Evolutionary conservation across 257 asterid genomes (phyloP), one percentile per base, ranked within the genome.

Genomic region (Lycium barbarum): DNA sequence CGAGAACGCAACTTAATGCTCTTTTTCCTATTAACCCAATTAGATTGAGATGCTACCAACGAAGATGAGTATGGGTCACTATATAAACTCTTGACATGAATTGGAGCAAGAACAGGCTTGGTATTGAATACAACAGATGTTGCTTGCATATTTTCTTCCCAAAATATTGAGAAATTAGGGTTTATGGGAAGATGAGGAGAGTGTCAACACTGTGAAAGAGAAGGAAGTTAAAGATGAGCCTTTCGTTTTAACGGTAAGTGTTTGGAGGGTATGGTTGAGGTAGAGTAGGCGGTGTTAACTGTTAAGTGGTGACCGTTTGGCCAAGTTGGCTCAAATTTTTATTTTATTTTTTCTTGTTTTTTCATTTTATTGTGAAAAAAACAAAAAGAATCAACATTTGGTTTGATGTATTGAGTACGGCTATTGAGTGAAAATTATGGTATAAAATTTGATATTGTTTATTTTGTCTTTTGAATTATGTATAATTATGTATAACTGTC

Each of bases 271-370:
- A 13, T 83, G 45, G 79, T 7, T 6, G 36, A 20, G 59, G 59
- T 12, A 88, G 82, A 14, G 80, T 5, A 86, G 91, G 88, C 89
- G 83, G 91, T 76, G 90, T 67, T 43, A 84, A 84, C 89, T 78
- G 86, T 84, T 74, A 53, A 87, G 94, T 90, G 96, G 96, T 88
- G 88, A 86, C 90, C 79, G 89, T 90, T 93, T 81, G 86, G 90
- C 95, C 95, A 93, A 81, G 83, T 84, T 89, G 92, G 85, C 90
- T 90, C 61, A 82, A 91, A 89, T 88, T 86, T 93, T 90, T 85
- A 72, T 33, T 15, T 15, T 43, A 73, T 59, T 51, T 72, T 3
- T 80, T 13, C 33, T 57, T 33, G 7, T n/a, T 81, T 59, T 80
- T 38, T 15, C 9, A 40, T 45, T 63, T 51, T n/a, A 3, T 45